Percentiles rank a stretch among this genome's conserved stretches.
These are phyloP conservation scores for Colletotrichum tamarilloi DNA, from an alignment of 2,329 filamentous ascomycete genomes.

Conservation along the genomic window DNA sequence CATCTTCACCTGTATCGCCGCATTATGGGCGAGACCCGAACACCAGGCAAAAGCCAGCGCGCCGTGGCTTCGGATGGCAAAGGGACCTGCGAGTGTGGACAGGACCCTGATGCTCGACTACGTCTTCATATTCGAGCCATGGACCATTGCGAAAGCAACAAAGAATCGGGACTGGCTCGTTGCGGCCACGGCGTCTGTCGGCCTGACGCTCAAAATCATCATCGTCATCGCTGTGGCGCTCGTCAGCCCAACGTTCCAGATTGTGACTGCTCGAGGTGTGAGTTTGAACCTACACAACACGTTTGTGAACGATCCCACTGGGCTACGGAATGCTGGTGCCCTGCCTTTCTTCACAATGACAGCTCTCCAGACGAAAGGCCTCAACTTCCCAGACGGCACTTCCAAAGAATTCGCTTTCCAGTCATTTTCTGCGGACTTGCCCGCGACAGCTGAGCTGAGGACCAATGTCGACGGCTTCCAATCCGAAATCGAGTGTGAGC, in stretches of 20 bases:
- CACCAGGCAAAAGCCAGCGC: slow-evolving; percentile 51
- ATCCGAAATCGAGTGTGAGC: slow-evolving; percentile 45
- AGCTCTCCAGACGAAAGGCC: slow-evolving; percentile 42
- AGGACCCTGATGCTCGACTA: slow-evolving; percentile 51
- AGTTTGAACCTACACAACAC: slow-evolving; percentile 41
- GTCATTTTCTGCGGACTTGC: slow-evolving; percentile 42
- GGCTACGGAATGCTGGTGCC: slow-evolving; percentile 39
- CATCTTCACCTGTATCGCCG: slow-evolving; percentile 46
- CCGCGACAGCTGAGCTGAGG: slow-evolving; percentile 40
- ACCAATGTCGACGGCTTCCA: slow-evolving; percentile 50
- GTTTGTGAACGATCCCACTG: slow-evolving; percentile 43
- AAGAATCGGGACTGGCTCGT: slow-evolving; percentile 50
- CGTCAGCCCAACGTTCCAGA: slow-evolving; percentile 46
- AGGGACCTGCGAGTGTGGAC: slow-evolving; percentile 42
- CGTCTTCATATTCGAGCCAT: slow-evolving; percentile 43
- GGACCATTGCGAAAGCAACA: slow-evolving; percentile 42
- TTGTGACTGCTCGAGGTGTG: slow-evolving; percentile 39
- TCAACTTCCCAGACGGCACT: slow-evolving; percentile 46
- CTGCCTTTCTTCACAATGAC: slow-evolving; percentile 48
- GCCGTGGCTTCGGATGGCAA: slow-evolving; percentile 50
- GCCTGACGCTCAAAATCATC: slow-evolving; percentile 46
- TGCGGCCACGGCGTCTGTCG: slow-evolving; percentile 39
- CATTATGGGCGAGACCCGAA: slow-evolving; percentile 50
- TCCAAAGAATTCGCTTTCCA: slow-evolving; percentile 49
- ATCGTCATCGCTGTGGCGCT: slow-evolving; percentile 50